These are phyloP conservation scores for Cercospora zeina DNA, from an alignment of 2,329 filamentous ascomycete species.

Conservation along the genomic window DNA sequence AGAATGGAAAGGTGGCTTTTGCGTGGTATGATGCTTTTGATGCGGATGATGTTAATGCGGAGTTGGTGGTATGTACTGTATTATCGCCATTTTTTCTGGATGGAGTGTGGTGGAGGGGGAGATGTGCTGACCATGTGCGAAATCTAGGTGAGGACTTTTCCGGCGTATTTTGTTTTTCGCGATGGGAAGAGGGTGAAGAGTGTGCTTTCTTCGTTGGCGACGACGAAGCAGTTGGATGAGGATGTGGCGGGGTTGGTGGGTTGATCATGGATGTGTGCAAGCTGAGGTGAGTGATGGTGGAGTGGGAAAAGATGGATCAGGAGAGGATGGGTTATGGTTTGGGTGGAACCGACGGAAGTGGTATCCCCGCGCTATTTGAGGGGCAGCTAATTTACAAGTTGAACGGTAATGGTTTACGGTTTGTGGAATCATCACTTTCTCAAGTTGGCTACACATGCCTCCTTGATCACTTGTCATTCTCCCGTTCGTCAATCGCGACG, in stretches of 20 bases:
- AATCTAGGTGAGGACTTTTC: conserved; percentile 7
- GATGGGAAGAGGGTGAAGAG: conserved; percentile 14
- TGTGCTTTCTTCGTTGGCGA: conserved; percentile 12
- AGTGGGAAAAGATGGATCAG: too few species aligned
- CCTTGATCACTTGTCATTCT: conserved; percentile 48
- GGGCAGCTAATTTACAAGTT: not conserved
- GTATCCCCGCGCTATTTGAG: not conserved
- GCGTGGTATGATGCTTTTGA: conserved; percentile 14
- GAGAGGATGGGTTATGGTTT: too few species aligned
- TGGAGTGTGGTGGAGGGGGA: too few species aligned
- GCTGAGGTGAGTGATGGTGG: not conserved
- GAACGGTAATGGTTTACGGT: not conserved
- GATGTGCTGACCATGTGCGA: too few species aligned
- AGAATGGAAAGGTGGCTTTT: conserved; percentile 8
- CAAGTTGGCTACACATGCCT: not conserved
- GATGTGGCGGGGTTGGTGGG: conserved; percentile 6
- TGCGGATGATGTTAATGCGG: conserved; percentile 13
- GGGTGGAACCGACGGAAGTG: not conserved
- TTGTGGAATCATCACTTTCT: not conserved
- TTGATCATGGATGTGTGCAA: not conserved
- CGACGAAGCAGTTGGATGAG: conserved; percentile 10
- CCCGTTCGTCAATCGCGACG: conserved; percentile 67
- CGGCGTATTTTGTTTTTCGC: conserved; percentile 10
- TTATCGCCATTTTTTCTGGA: not conserved
- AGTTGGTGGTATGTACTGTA: conserved; percentile 1